Evolutionary conservation across 768 basidiomycete species (phyloP).

Genomic region (Agaricus blazei): DNA sequence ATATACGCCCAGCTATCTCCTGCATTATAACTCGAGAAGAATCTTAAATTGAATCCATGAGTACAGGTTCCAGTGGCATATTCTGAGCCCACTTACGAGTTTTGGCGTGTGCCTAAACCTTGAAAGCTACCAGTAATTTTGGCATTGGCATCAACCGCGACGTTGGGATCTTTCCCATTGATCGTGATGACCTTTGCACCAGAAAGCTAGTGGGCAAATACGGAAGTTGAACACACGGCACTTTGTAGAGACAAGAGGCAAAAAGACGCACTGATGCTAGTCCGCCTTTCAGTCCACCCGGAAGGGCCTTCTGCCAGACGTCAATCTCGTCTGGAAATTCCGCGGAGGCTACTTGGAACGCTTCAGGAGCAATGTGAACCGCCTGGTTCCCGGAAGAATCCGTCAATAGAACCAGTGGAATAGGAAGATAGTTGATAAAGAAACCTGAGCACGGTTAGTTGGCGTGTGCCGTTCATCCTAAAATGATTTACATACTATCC

Average conservation of each 20-base stretch:
- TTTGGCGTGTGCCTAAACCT: slow-evolving; percentile 45
- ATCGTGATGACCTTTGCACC: slow-evolving; percentile 53
- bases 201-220: slow-evolving; percentile 22
- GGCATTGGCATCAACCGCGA: slow-evolving; percentile 48
- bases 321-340: slow-evolving; percentile 50
- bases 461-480: not conserved
- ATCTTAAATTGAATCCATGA: slow-evolving; percentile 19
- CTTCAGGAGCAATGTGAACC: slow-evolving; percentile 52
- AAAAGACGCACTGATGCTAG: slow-evolving; percentile 34
- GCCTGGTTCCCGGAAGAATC: slow-evolving; percentile 37
- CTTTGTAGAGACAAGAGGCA: not conserved
- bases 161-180: slow-evolving; percentile 45
- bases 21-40: slow-evolving; percentile 35
- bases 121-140: slow-evolving; percentile 48
- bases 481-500: slow-evolving; percentile 32
- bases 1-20: slow-evolving; percentile 31
- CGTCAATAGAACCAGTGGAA: slow-evolving; percentile 43
- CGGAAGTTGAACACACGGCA: not conserved
- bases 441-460: slow-evolving; percentile 10
- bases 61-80: not conserved
- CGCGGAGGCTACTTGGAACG: slow-evolving; percentile 45
- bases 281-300: slow-evolving; percentile 40
- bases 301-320: slow-evolving; percentile 53
- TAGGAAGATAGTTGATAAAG: slow-evolving; percentile 45
- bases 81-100: slow-evolving; percentile 26